Base-by-base conservation (phyloP, 2,329 filamentous ascomycete species). In the Paramyrothecium roridum region DNA sequence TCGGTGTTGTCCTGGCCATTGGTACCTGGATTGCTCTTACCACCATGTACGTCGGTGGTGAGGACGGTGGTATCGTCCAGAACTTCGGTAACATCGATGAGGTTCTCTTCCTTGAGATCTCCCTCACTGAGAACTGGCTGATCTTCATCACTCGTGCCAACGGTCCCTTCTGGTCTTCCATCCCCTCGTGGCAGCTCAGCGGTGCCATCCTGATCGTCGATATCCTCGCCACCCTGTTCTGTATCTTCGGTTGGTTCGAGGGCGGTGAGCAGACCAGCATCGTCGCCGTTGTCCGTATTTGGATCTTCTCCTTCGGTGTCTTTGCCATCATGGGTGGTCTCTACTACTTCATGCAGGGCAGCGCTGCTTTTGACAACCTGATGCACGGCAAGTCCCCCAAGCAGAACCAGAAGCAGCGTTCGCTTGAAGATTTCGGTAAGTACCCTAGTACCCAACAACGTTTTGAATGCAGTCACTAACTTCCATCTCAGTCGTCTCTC, bases 111-210 rank as follows among this genome's bases (percentile, higher is more conserved):
- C 86, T 96, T 40, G 85, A 96, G 77, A 90, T 96, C 73, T 91
- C 90, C 13, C 84, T 96, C 54, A 93, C 91, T 57, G 90, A 96
- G 82, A 96, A 96, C 79, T 96, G 92, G 91, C 83, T 96, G 52
- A 96, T 96, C 76, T 96, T 96, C 80, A 93, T 96, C 77, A 96
- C 91, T 61, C 91, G 92, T 81, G 89, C 91, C 76, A 93, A 93
- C 75, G 91, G 91, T 67, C 90, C 91, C 54, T 93, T 96, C 83
- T 96, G 91, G 91, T 92, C 89, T 3, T 93, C 89, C 22, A 84
- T 91, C 56, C 91, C 92, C 57, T 96, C 91, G 58, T 93, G 90
- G 89, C 90, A 96, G 75, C 80, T 96, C 48, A 73, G 80, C 54
- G 87, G 87, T 59, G 91, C 91, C 61, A 91, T 96, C 61, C 71